A percentile compares a stretch with the other conserved stretches of the same genome.
Evolutionary conservation across 2,329 filamentous ascomycete genomes (phyloP).

Genomic region (Penicillium sp.): DNA sequence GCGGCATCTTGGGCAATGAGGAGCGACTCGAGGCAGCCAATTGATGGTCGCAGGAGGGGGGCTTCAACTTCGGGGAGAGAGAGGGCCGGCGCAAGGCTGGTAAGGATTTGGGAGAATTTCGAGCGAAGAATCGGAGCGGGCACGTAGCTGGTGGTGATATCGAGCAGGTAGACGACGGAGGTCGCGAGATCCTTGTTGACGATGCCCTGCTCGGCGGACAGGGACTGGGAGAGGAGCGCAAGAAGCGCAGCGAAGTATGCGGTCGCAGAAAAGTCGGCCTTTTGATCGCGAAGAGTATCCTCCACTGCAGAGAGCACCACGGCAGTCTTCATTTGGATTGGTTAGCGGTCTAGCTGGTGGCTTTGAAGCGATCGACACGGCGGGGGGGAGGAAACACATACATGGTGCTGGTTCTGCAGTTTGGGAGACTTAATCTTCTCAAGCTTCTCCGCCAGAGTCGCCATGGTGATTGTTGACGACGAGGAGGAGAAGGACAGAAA

Average conservation of each 20-base stretch:
- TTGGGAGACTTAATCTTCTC: constrained; percentile 97
- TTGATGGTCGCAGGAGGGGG: constrained; percentile 81
- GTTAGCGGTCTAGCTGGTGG: constrained; percentile 17
- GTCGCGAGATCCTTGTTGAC: constrained; percentile 82
- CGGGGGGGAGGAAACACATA: constrained; percentile 53
- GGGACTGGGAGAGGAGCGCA: constrained; percentile 80
- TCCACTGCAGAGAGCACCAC: constrained; percentile 91
- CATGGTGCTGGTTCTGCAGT: constrained; percentile 92
- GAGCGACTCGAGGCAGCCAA: constrained; percentile 92
- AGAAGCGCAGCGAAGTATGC: constrained; percentile 96
- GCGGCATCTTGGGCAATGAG: constrained; percentile 84
- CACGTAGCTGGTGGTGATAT: constrained; percentile 84
- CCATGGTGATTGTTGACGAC: constrained; percentile 50
- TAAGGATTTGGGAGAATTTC: constrained; percentile 93
- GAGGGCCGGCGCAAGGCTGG: constrained; percentile 82
- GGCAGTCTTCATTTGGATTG: constrained; percentile 48
- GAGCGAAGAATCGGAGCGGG: constrained; percentile 86
- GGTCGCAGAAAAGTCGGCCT: constrained; percentile 80
- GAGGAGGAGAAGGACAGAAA: constrained; percentile 32
- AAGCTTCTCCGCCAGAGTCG: constrained; percentile 84
- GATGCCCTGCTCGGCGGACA: constrained; percentile 65
- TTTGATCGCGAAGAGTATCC: constrained; percentile 87
- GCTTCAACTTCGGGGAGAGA: constrained; percentile 83
- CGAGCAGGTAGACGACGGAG: constrained; percentile 92
- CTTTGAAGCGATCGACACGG: background rate